Evolutionary conservation across 2,329 filamentous ascomycete genomes (phyloP), one percentile per base, ranked within the genome.

Genomic region (Didymella arachidicola): DNA sequence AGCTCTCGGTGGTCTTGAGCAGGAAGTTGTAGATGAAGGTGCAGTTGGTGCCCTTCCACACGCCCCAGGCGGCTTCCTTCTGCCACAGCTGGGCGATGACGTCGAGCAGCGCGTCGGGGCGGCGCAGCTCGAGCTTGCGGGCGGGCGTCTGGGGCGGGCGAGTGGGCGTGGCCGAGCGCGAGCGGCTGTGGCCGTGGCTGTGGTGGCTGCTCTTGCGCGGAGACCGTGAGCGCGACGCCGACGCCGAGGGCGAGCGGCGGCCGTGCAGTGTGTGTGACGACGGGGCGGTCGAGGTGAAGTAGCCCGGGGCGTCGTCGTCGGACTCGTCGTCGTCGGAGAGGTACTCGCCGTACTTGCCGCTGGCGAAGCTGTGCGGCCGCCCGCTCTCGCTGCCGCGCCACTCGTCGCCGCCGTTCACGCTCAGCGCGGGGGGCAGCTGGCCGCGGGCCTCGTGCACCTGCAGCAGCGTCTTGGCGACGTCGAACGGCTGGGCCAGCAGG

Each of bases 21-120:
- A 98, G 83, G 45, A 97, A 86, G 0, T 89, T 91, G 79, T 98
- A 97, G 48, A 98, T 83, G 72, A 98, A 99, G 1, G 93, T 96
- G 14, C 91, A 87, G 74, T 98, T 98, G 36, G 93, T 92, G 8
- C 89, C 85, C 76, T 97, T 97, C 93, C 94, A 99, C 5, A 97
- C 88, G 4, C 95, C 95, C 84, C 93, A 93, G 0, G 89, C 89
- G 34, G 93, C 92, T 74, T 96, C 94, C 67, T 90, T 94, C 46
- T 89, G 85, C 91, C 95, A 98, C 19, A 98, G 80, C 73, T 96
- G 90, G 7, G 89, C 88, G 60, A 99, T 86, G 2, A 95, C 92
- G 65, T 97, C 92, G 68, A 93, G 85, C 57, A 98, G 83, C 0
- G 93, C 94, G 72, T 94, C 90, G 11, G 91, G 83, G 59, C 88